Conservation (phyloP, 768 basidiomycete species). For the Boletus rufocinnamomeus region DNA sequence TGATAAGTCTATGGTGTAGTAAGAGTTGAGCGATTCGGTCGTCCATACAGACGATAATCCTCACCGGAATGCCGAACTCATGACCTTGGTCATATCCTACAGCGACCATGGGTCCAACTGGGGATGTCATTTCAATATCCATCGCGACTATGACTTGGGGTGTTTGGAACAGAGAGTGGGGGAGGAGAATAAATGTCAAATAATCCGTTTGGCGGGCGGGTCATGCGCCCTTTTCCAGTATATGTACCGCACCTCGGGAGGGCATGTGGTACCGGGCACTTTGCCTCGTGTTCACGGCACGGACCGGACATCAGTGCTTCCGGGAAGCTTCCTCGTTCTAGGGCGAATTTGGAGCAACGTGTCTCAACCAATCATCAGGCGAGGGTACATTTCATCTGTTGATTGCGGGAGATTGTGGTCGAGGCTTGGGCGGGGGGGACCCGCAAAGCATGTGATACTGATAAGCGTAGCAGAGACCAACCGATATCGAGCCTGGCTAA, state of each 20-base stretch:
- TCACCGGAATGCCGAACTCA: slow-evolving; percentile 26
- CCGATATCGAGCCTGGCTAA: not conserved
- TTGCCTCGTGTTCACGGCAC: slow-evolving; percentile 34
- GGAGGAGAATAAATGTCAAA: slow-evolving; percentile 5
- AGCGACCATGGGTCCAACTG: slow-evolving; percentile 31
- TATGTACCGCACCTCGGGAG: slow-evolving; percentile 28
- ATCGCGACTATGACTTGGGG: slow-evolving; percentile 24
- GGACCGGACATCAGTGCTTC: slow-evolving; percentile 9
- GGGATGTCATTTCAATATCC: slow-evolving; percentile 38
- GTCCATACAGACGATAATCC: slow-evolving; percentile 1
- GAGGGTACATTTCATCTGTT: not conserved
- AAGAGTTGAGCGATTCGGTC: slow-evolving; percentile 4
- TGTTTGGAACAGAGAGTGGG: not conserved
- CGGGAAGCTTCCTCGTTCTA: slow-evolving; percentile 15
- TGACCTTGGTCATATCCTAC: slow-evolving; percentile 22
- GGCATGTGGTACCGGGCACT: slow-evolving; percentile 30
- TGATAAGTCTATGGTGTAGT: slow-evolving; percentile 25
- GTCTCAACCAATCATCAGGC: slow-evolving; percentile 10
- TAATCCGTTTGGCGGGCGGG: slow-evolving; percentile 18
- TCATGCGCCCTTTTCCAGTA: slow-evolving; percentile 16
- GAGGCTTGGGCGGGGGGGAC: slow-evolving; percentile 4
- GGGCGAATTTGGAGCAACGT: slow-evolving; percentile 12
- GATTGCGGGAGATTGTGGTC: not conserved
- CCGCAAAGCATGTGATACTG: not conserved
- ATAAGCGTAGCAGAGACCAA: not conserved